Base-by-base conservation (phyloP, 257 asterid genomes). In the Apocynum venetum region DNA sequence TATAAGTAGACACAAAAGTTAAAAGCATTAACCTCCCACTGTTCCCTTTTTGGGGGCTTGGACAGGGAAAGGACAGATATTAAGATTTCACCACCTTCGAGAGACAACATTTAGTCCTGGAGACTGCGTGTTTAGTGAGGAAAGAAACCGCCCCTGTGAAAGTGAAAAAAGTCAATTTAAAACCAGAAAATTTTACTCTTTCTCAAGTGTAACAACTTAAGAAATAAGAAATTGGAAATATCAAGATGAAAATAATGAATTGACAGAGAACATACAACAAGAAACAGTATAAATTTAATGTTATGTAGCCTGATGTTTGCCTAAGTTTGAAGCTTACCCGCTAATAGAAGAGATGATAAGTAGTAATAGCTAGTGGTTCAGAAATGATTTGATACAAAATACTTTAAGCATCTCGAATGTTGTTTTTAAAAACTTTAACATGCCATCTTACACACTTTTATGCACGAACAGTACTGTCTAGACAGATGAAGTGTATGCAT, bases 31-130 rank as follows among this genome's bases (percentile, higher is more conserved):
- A 17, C 36, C 15, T 74, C 19, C 57, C 12, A 13, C 35, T 64
- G 70, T 17, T 3, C 13, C 5, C 4, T 38, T 48, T 51, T 7
- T 35, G 13, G 19, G 46, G 8, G n/a, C 51, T 36, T 8, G 14
- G 43, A 76, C 44, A 47, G 55, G 52, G 63, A 8, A 44, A 43
- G 31, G 57, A 77, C 71, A 43, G 63, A 75, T 68, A 76, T 75
- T 53, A 74, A 57, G 73, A 56, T 68, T 79, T 66, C 55, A 76
- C 87, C 84, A 73, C 98, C 98, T 95, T 84, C 87, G 87, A 48
- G 97, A 88, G 66, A 95, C 99, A 73, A 95, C 99, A 87, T 95
- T 95, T 71, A 93, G 78, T 83, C 97, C 96, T 40, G 98, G 97
- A 17, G 99, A 95, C 76, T 87, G 96, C 59, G 98, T 93, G 86